phyloP scores from a whole-genome alignment of 2,329 filamentous ascomycete genomes.

The Cercospora sp. region DNA sequence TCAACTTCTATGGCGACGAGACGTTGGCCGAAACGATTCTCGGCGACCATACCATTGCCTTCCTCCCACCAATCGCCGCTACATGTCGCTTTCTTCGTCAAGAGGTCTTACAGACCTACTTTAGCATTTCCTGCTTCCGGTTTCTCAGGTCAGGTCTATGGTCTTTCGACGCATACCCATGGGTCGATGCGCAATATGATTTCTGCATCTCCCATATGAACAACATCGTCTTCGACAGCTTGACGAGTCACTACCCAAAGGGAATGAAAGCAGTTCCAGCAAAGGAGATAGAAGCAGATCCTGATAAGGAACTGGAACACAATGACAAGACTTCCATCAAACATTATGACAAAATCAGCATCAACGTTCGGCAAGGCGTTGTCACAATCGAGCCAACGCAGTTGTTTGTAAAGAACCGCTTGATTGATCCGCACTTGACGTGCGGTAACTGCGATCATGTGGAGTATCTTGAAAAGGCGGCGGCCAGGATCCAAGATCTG shows the following conservation, averaged over 20 bases:
- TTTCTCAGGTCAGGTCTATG: background rate
- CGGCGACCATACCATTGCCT: background rate
- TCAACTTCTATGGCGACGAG: background rate
- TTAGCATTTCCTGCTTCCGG: background rate
- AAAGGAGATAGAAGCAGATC: too few relatives aligned
- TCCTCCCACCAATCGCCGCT: background rate
- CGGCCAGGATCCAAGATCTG: too few relatives aligned
- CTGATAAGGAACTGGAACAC: too few relatives aligned
- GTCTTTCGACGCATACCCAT: background rate
- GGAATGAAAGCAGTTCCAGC: too few relatives aligned
- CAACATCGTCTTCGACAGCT: background rate
- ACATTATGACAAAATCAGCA: background rate
- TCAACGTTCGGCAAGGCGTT: background rate
- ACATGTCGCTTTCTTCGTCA: background rate
- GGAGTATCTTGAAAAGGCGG: background rate
- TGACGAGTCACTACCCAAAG: too few relatives aligned
- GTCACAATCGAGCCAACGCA: background rate
- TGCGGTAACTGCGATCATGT: background rate
- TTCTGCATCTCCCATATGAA: background rate
- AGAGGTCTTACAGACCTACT: background rate
- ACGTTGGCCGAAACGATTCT: background rate
- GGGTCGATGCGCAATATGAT: background rate
- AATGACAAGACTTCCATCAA: too few relatives aligned
- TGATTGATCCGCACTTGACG: too few relatives aligned
- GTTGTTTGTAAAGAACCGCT: too few relatives aligned